phyloP scores from a whole-genome alignment of 305 asterid species.

The Solanum chacoense region DNA sequence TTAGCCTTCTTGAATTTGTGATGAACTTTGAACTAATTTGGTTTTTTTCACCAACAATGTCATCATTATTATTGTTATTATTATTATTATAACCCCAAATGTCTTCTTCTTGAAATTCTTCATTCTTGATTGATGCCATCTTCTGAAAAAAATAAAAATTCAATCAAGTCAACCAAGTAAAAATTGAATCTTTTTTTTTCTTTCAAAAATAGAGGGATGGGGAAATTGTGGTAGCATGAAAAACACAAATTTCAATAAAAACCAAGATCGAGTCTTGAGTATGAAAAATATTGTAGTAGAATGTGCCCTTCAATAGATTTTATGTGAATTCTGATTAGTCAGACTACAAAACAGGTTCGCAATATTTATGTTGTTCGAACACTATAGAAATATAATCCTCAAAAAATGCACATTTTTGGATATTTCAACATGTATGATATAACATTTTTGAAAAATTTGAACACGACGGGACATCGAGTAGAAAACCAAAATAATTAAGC shows the following conservation, averaged over 20 bases:
- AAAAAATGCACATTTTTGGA: neutral
- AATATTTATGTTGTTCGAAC: neutral
- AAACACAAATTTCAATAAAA: neutral
- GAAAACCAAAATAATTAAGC: neutral
- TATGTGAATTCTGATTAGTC: neutral
- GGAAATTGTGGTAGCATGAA: neutral
- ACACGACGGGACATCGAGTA: fast-evolving
- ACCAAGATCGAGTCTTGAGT: neutral
- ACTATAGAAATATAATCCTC: neutral
- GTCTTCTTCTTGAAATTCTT: slow-evolving; percentile 54
- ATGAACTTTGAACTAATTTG: slow-evolving; percentile 9
- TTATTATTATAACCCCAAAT: slow-evolving; percentile 32
- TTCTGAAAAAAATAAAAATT: neutral
- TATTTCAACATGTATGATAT: fast-evolving
- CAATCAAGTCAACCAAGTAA: neutral
- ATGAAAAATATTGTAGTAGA: neutral
- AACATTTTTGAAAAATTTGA: neutral
- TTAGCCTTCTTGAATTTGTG: neutral
- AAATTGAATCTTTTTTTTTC: neutral
- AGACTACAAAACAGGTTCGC: fast-evolving
- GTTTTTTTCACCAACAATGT: neutral
- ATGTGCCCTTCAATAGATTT: neutral
- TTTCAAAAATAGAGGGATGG: neutral
- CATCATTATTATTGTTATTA: slow-evolving; percentile 3
- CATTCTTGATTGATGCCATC: slow-evolving; percentile 28